Base-by-base conservation (phyloP, 2,329 filamentous ascomycete species). In the Aspergillus quadrilineatus region DNA sequence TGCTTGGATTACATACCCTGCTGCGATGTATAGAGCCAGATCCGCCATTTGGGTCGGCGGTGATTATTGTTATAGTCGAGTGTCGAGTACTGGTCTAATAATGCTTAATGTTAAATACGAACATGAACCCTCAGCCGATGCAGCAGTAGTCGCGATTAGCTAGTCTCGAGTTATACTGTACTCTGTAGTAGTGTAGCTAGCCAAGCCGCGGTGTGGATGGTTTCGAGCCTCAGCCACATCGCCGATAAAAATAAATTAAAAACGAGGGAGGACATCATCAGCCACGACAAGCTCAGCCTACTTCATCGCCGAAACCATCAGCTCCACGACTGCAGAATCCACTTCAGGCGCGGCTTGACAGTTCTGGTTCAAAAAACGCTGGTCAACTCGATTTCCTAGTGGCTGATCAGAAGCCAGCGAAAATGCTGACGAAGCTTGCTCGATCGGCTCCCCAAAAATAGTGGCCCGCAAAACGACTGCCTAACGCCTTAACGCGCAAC, bases 21-120 rank as follows among this genome's bases (percentile, higher is more conserved):
- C 15, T 41, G 30, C 37, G 17, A 53, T 57, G 58, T 54, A 59
- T 34, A 54, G 48, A 45, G 32, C 45, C 34, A 39, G 30, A 50
- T 48, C 29, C 42, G 37, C 36, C 47, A 36, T 59, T 44, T 44
- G 46, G 41, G 28, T 42, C 54, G 28, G 53, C 37, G 56, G 26
- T 52, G 50, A 22, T 47, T 52, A 56, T 56, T 47, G 48, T 53
- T 59, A 59, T 41, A 62, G 49, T 37, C 34, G 12, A 37, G 34
- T 37, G 51, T 56, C 56, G 22, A 17, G n/a, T 34, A 47, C n/a
- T 34, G 30, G 29, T 34, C 29, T 34, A 55, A 32, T 64, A 67
- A 67, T 66, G 60, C 45, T 63, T 65, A 65, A 67, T 68, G 57
- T 63, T 58, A 64, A 64, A 60, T 60, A 52, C 57, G 34, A 51